Base-by-base conservation (phyloP, 1,139 yeast species). In the Pichia sp. region DNA sequence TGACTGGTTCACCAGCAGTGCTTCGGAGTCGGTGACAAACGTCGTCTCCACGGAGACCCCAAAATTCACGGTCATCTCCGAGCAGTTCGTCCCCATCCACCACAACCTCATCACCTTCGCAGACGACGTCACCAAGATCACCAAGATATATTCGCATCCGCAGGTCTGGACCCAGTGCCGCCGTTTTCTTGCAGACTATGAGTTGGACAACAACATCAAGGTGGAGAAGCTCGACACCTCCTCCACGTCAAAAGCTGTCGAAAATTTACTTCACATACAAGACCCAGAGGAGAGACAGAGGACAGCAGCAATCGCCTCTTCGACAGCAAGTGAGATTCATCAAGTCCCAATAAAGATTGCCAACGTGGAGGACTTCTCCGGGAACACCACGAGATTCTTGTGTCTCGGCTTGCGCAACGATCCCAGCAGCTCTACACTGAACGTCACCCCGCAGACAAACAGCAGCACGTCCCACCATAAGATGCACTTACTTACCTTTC, bases 81-180 rank as follows among this genome's bases (percentile, higher is more conserved):
- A 89, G 61, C 91, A 87, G 60, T 86, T 80, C 64, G 97, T 93
- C 2, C 70, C 86, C 0, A 87, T 93, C 53, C 85, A 84, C 55
- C 98, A 93, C 69, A 84, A 85, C 65, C 71, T 91, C 49, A 74
- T 90, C 50, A 73, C 84, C 1, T 73, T 76, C 47, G 72, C 79
- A 2, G 66, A 65, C 18, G 73, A 73, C 31, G 60, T 82, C 1
- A 62, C 70, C 1, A 66, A 76, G 18, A 75, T 85, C 50, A 69
- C 70, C 16, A 79, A 76, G 40, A 76, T 93, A 25, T 87, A 87
- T 70, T 86, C 96, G 2, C 99, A 93, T 67, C 98, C 99, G 3
- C 99, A 93, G 66, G 99, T 90, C 0, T 93, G 99, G 99, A 95
- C 97, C 3, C 99, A 93, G 66, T 85, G 88, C 44, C 74, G 78